Evolutionary conservation across 371 early-diverging fungal species (phyloP), one percentile per base, ranked within the genome.

Genomic region (Mucor plumbeus): DNA sequence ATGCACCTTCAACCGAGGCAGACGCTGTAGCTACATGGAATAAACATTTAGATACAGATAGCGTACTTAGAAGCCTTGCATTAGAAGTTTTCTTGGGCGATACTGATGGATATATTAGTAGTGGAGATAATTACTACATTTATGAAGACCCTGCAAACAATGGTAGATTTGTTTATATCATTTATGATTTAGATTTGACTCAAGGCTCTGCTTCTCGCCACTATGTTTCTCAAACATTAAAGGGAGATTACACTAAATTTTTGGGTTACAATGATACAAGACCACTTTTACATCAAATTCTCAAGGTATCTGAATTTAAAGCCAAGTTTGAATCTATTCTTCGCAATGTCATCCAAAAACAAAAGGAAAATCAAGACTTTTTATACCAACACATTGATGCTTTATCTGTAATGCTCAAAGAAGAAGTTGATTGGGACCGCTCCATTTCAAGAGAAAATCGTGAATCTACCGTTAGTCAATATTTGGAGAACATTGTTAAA

Each of bases 51-150:
- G 61, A 67, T 34, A 54, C 38, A 35, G 67, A 67, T 10, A 53
- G 60, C 8, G 41, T 67, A 53, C 50, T 67, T 7, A 43, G 67
- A 54, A 66, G 66, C 36, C 47, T 78, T 63, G 71, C 75, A 4
- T 36, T 81, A 11, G 78, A 81, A 58, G 55, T 73, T 7, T 35
- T 76, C 5, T 15, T 69, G 33, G 81, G 78, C 6, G 72, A 69
- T 19, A 61, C 70, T 13, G 81, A 81, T 57, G 77, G 77, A 7
- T 81, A 76, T 34, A 38, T 74, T 3, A 9, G 67, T 0, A 65
- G 44, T 14, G 71, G 65, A 41, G 50, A 73, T 36, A 81, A 81
- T 26, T 81, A 71, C 34, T 74, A 69, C 33, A 17, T 78, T 10
- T 81, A 76, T 59, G 53, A 64, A 15, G 55, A 66, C 15, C 67